Base-by-base conservation (phyloP, 1,284 basidiomycete genomes). In the Melampsora americana region DNA sequence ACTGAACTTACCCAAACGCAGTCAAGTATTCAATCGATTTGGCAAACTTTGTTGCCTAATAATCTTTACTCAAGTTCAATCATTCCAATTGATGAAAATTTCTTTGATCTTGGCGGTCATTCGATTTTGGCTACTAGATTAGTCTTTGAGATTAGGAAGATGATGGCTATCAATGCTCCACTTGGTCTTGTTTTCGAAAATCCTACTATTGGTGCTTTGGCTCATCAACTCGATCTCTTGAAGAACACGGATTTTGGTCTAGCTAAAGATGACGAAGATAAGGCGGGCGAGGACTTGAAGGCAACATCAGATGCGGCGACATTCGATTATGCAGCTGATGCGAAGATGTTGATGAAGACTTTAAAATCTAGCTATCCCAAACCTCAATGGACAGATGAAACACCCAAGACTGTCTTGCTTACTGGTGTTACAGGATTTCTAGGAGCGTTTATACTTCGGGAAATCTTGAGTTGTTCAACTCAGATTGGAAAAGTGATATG, bases 31-130 rank as follows among this genome's bases (percentile, higher is more conserved):
- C 88, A 89, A 81, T 86, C 87, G 69, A 89, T 97, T 80, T 99
- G 95, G 94, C 83, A 88, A 5, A 86, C 83, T 69, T 88, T 99
- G 56, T 87, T 99, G 12, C 93, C 94, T 6, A 91, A 89, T 73
- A 87, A 92, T 2, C 90, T 93, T 0, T 76, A 76, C 50, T 39
- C 39, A 42, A 61, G 44, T 23, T 85, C 87, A 11, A 87, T 89
- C 1, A 89, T 99, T 65, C 91, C 92, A 14, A 83, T 92, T 12
- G 91, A 98, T 82, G 96, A 99, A 82, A 93, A 89, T 83, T 99
- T 99, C 88, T 99, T 98, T 84, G 96, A 99, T 83, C 87, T 99
- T 39, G 96, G 96, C 50, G 96, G 96, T 1, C 96, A 99, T 85
- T 99, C 96, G 16, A 98, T 99, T 81, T 88, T 99, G 30, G 96